Evolutionary conservation across 495 filamentous ascomycete species (phyloP).

Genomic region (Annulohypoxylon maeteangense): DNA sequence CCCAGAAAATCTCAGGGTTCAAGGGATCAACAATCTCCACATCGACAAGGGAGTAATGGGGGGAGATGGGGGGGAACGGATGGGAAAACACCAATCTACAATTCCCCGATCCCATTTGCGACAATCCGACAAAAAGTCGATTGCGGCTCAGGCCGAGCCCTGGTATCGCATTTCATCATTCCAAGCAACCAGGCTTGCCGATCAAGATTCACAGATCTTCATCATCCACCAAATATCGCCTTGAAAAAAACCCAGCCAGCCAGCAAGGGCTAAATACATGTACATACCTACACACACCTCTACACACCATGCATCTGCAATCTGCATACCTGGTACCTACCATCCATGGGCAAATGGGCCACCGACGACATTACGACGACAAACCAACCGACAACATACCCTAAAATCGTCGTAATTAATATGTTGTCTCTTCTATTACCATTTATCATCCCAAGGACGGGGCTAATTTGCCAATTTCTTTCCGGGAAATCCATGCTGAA

Average conservation of each 20-base stretch:
- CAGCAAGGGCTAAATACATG: constrained; percentile 15
- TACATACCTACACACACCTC: constrained; percentile 12
- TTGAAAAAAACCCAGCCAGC: constrained; percentile 2
- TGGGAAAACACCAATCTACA: constrained; percentile 42
- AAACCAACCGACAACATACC: constrained; percentile 1
- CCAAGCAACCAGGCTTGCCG: constrained; percentile 39
- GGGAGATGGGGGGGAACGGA: constrained; percentile 18
- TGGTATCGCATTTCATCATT: constrained; percentile 46
- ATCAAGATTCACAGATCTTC: constrained; percentile 44
- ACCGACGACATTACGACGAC: constrained; percentile 13
- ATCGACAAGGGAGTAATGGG: constrained; percentile 23
- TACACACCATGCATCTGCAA: not conserved
- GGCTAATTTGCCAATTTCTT: not conserved
- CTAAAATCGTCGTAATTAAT: constrained; percentile 13
- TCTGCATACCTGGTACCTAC: not conserved
- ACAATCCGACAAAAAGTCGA: constrained; percentile 47
- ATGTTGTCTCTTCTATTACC: not conserved
- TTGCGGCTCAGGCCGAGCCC: constrained; percentile 49
- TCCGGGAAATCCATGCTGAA: not conserved
- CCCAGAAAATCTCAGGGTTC: not conserved
- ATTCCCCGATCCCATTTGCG: constrained; percentile 49
- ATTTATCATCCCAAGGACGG: not conserved
- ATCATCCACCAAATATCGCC: constrained; percentile 24
- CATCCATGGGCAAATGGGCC: not conserved
- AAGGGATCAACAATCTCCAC: constrained; percentile 41